Evolutionary conservation across 2,329 filamentous ascomycete genomes (phyloP), one percentile per base, ranked within the genome.

Genomic region (Pseudocercospora musae): DNA sequence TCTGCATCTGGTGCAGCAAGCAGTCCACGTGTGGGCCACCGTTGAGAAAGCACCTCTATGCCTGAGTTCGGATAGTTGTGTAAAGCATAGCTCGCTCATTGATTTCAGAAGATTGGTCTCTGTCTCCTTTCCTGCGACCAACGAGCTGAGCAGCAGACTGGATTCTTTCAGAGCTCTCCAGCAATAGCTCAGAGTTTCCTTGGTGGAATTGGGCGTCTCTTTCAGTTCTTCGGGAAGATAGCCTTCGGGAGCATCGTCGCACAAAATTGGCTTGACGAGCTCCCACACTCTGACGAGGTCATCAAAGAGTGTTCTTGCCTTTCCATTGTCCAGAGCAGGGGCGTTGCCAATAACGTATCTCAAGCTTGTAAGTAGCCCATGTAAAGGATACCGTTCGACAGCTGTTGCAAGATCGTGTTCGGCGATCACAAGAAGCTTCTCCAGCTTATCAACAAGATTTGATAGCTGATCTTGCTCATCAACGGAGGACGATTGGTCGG

Each of bases 81-180:
- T 85, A 72, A 97, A 96, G 15, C 91, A 89, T 6, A 96, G 78
- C 42, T 85, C 81, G 56, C 65, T 66, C 50, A 70, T 59, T 20
- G 57, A 11, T 23, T 27, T 13, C 3, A 56, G 18, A 18, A 40
- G 42, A 18, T 27, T 20, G n/a, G 53, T 42, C 3, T 21, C 27
- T n/a, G 33, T 15, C 31, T 37, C 11, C 25, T 54, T 29, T 23
- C 46, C 20, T 7, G 59, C 21, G 7, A 70, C 29, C 6, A 70
- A 25, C 1, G 54, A 50, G 25, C 66, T 66, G 15, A 69, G 60
- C 10, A 63, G 77, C 64, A 79, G 92, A 89, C 91, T 96, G 23
- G 93, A 91, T 77, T 99, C 95, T 65, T 96, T 94, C n/a, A 97
- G 82, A 5, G 92, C 91, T 69, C 95, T 87, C 84, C 96, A 99